Evolutionary conservation across 2,329 filamentous ascomycete species (phyloP).

Genomic region (Emmonsia crescens): DNA sequence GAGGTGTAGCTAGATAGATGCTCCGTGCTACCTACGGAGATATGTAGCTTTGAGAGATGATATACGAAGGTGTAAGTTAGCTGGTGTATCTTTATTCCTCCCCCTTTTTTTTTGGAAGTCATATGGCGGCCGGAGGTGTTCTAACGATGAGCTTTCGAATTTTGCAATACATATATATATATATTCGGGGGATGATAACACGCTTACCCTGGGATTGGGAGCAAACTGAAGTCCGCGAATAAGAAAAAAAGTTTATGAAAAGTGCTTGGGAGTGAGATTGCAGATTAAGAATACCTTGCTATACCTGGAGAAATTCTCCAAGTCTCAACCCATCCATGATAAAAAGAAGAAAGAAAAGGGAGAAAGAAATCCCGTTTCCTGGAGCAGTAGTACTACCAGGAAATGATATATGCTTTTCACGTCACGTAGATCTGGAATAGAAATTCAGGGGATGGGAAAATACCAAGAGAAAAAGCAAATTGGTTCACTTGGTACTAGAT

Average conservation of each 20-base stretch:
- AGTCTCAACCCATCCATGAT: too few relatives aligned
- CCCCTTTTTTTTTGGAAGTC: neutral
- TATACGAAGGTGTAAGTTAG: neutral
- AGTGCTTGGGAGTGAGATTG: neutral
- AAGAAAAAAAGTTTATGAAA: neutral
- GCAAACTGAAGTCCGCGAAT: neutral
- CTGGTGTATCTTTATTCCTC: neutral
- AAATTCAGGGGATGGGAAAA: neutral
- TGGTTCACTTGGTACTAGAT: neutral
- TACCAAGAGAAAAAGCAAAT: neutral
- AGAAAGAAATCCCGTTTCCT: neutral
- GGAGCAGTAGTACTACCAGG: neutral
- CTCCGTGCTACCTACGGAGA: neutral
- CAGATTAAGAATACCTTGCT: neutral
- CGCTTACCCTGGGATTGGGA: neutral
- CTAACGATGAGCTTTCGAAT: neutral
- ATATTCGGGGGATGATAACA: too few relatives aligned
- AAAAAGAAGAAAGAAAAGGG: neutral
- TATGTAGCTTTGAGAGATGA: too few relatives aligned
- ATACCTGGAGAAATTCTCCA: neutral
- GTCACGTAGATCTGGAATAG: neutral
- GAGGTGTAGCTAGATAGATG: neutral
- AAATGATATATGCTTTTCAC: neutral
- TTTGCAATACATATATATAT: neutral
- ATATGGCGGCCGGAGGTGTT: neutral